A percentile compares a stretch with the other conserved stretches of the same genome.
phyloP scores from a whole-genome alignment of 2,329 filamentous ascomycete species.

The Colletotrichum cereale region DNA sequence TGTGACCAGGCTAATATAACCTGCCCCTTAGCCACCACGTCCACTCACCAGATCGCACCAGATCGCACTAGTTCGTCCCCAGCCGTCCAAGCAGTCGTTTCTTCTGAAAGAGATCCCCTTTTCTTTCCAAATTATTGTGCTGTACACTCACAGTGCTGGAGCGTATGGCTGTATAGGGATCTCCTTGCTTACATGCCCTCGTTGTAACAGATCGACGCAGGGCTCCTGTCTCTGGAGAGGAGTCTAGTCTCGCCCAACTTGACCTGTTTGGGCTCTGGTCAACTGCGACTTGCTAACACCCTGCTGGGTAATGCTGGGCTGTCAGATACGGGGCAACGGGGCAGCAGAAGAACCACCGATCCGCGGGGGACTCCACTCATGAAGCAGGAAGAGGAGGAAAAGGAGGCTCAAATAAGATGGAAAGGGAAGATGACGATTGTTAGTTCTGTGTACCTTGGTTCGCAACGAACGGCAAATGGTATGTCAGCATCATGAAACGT shows the following conservation, averaged over 20 bases:
- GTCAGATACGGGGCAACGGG: slow-evolving; percentile 17
- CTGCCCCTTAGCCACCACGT: not conserved
- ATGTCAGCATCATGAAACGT: slow-evolving; percentile 14
- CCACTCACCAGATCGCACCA: not conserved
- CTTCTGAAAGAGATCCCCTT: not conserved
- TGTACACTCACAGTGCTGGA: slow-evolving; percentile 25
- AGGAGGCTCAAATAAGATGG: not conserved
- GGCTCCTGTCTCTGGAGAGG: slow-evolving; percentile 24
- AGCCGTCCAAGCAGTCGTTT: not conserved
- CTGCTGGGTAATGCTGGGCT: not conserved
- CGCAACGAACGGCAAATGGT: not conserved
- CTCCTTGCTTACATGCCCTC: slow-evolving; percentile 28
- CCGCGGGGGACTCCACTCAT: slow-evolving; percentile 1
- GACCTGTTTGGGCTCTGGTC: not conserved
- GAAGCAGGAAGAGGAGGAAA: not conserved
- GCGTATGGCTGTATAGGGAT: slow-evolving; percentile 1
- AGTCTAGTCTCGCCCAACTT: not conserved
- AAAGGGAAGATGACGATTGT: not conserved
- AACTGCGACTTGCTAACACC: not conserved
- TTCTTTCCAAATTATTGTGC: slow-evolving; percentile 20
- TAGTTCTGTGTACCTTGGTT: not conserved
- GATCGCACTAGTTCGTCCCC: not conserved
- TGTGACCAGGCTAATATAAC: no score
- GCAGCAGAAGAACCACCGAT: not conserved
- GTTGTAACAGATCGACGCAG: slow-evolving; percentile 39